Evolutionary conservation across 129 eudicot genomes (phyloP).

Genomic region (Pulicaria dysenterica): DNA sequence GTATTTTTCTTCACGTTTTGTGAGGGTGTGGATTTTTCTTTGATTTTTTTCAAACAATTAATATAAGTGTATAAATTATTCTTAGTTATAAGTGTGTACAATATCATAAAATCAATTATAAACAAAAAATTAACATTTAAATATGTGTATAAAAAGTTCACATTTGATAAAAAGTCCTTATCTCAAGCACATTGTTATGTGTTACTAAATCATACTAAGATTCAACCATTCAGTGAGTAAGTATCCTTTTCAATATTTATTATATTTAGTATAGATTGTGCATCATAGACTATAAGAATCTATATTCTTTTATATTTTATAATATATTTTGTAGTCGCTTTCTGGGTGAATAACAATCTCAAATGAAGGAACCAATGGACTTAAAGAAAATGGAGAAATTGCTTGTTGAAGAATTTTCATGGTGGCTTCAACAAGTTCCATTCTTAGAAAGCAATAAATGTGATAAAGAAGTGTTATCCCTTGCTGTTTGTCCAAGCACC

Average conservation of each 20-base stretch:
- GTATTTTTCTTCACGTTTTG: no score
- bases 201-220: not conserved
- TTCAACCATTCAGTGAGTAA: not conserved
- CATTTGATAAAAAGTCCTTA: no score
- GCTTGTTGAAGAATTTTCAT: not conserved
- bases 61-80: no score
- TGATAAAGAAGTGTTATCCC: slow-evolving; percentile 2
- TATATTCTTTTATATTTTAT: no score
- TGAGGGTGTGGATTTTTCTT: no score
- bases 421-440: not conserved
- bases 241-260: not conserved
- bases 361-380: not conserved
- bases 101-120: no score
- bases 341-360: not conserved
- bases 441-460: not conserved
- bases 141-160: no score
- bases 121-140: no score
- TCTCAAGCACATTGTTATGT: slow-evolving; percentile 1
- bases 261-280: not conserved
- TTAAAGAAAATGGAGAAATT: not conserved
- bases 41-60: no score
- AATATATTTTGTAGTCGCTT: not conserved
- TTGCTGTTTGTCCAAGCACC: not conserved
- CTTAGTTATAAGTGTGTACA: no score
- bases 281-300: not conserved